Conservation (phyloP, 2,329 filamentous ascomycete genomes). For the Onygenales sp. region DNA sequence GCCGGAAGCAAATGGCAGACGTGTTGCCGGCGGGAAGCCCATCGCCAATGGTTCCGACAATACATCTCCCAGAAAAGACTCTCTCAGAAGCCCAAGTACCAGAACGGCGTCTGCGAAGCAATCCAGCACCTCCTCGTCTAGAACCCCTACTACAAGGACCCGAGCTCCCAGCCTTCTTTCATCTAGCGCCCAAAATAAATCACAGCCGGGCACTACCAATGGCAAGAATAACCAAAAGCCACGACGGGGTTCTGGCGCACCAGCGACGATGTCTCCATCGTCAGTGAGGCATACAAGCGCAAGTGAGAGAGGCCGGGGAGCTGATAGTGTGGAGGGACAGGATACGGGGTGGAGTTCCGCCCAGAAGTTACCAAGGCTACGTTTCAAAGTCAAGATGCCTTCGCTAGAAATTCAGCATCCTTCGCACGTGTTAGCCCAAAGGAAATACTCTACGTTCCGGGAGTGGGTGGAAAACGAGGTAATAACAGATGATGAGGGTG, state of each 20-base stretch:
- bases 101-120: slow-evolving; percentile 11
- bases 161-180: slow-evolving; percentile 22
- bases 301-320: neutral
- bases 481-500: slow-evolving; percentile 33
- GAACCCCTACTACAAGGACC: slow-evolving; percentile 15
- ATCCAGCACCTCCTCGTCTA: neutral
- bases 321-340: slow-evolving; percentile 14
- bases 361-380: slow-evolving; percentile 25
- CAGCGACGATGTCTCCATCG: neutral
- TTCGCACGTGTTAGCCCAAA: slow-evolving; percentile 36
- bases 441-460: slow-evolving; percentile 45
- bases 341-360: slow-evolving; percentile 5
- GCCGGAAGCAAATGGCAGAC: slow-evolving; percentile 22
- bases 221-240: neutral
- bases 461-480: slow-evolving; percentile 54
- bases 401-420: slow-evolving; percentile 43
- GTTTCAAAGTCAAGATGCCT: slow-evolving; percentile 44
- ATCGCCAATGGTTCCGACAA: slow-evolving; percentile 20
- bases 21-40: slow-evolving; percentile 19
- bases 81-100: slow-evolving; percentile 17
- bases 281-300: neutral
- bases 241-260: neutral
- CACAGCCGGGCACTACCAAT: slow-evolving; percentile 13
- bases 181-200: slow-evolving; percentile 14
- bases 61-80: slow-evolving; percentile 11